A percentile compares a stretch with the other conserved stretches of the same genome.
Conservation (phyloP, 768 basidiomycete genomes). For the Fistulinella prunicolor region DNA sequence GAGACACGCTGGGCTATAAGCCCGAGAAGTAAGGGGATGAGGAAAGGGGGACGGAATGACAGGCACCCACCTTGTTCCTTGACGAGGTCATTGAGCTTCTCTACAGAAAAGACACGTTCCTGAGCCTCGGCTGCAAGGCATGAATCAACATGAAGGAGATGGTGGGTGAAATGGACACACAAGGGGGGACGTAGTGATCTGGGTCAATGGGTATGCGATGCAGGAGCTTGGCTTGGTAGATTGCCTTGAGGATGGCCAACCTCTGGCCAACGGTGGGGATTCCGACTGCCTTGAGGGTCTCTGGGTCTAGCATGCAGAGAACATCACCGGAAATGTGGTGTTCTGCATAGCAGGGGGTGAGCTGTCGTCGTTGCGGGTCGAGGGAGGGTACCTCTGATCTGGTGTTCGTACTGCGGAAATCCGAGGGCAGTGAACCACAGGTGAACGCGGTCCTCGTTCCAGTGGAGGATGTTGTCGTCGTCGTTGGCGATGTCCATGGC, state of each 20-base stretch:
- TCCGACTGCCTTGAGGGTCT: conserved; percentile 82
- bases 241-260: conserved; percentile 85
- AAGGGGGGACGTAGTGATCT: conserved; percentile 86
- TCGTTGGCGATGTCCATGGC: conserved; percentile 29
- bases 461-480: conserved; percentile 47
- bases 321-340: conserved; percentile 92
- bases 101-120: conserved; percentile 56
- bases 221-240: conserved; percentile 85
- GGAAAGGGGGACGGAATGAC: not conserved
- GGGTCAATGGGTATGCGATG: conserved; percentile 80
- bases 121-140: conserved; percentile 51
- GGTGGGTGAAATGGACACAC: conserved; percentile 44
- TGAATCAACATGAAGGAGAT: not conserved
- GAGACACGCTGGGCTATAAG: conserved; percentile 65
- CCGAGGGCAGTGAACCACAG: conserved; percentile 75
- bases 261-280: conserved; percentile 90
- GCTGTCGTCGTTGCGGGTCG: not conserved
- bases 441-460: conserved; percentile 79
- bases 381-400: conserved; percentile 62
- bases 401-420: conserved; percentile 78
- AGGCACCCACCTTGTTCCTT: conserved; percentile 65
- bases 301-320: conserved; percentile 79
- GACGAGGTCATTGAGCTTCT: conserved; percentile 62
- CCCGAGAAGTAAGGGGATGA: conserved; percentile 1
- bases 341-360: conserved; percentile 45